Percentiles rank a stretch among this genome's conserved stretches.
These are phyloP conservation scores for Solanum appendiculatum DNA, from an alignment of 257 asterid species.

Conservation along the genomic window DNA sequence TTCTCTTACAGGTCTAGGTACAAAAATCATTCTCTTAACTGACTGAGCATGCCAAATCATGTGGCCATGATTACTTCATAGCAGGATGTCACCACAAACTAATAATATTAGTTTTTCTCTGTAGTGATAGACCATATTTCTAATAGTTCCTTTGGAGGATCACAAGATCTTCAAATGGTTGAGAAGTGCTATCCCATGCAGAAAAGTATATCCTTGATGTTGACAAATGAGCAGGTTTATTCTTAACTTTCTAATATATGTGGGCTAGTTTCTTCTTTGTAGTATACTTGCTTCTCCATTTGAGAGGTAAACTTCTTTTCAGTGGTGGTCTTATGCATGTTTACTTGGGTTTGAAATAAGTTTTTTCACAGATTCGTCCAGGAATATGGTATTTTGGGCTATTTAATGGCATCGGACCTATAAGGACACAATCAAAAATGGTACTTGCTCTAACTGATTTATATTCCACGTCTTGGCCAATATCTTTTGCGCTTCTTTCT, in stretches of 20 bases:
- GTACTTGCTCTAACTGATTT: conserved; percentile 26
- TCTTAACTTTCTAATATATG: not conserved
- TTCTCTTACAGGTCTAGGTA: conserved; percentile 69
- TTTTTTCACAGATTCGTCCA: conserved; percentile 62
- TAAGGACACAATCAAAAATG: conserved; percentile 92
- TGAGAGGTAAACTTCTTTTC: not conserved
- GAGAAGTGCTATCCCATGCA: conserved; percentile 95
- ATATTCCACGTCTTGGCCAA: not conserved
- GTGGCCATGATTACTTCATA: not conserved
- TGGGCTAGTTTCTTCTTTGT: not conserved
- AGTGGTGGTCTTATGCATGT: not conserved
- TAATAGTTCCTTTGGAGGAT: conserved; percentile 51
- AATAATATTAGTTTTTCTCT: conserved; percentile 6
- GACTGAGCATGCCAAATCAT: not conserved
- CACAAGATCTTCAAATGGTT: conserved; percentile 43
- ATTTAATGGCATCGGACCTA: conserved; percentile 84
- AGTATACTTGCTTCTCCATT: not conserved
- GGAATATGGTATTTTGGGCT: conserved; percentile 92
- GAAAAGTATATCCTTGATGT: conserved; percentile 44
- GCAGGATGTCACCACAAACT: not conserved
- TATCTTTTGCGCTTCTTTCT: not conserved
- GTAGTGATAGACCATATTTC: conserved; percentile 52
- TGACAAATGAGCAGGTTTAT: conserved; percentile 82
- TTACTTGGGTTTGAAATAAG: not conserved
- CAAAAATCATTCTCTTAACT: not conserved